A percentile compares a stretch with the other conserved stretches of the same genome.
Conservation (phyloP, 2,329 filamentous ascomycete genomes). For the Fusarium buharicum region DNA sequence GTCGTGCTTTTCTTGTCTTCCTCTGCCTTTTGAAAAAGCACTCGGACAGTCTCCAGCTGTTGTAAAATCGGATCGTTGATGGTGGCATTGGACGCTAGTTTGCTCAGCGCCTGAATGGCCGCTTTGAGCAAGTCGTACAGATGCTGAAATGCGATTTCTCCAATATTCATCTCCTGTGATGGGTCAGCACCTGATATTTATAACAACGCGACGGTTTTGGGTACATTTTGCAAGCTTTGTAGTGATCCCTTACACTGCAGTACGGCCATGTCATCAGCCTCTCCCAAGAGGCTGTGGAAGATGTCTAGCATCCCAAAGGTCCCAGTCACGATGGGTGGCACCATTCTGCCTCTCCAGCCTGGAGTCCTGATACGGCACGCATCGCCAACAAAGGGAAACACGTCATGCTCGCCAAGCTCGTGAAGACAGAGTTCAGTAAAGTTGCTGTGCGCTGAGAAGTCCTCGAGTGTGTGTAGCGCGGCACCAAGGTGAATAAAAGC, state of each 20-base stretch:
- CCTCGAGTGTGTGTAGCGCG: conserved; percentile 76
- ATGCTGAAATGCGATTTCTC: conserved; percentile 50
- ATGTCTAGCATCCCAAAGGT: conserved; percentile 67
- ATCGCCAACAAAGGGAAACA: conserved; percentile 64
- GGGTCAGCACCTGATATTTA: conserved; percentile 10
- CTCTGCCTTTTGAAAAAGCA: conserved; percentile 44
- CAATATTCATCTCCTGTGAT: conserved; percentile 71
- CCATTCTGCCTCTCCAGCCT: conserved; percentile 59
- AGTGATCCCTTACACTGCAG: conserved; percentile 66
- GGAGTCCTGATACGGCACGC: conserved; percentile 60
- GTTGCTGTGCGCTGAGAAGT: conserved; percentile 74
- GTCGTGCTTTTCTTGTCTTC: conserved; percentile 24
- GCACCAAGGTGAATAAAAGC: conserved; percentile 66
- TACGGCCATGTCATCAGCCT: conserved; percentile 62
- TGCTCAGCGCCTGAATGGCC: conserved; percentile 41
- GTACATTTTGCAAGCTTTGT: conserved; percentile 70
- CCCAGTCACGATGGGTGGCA: conserved; percentile 76
- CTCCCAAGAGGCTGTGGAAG: conserved; percentile 72
- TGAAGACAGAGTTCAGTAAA: conserved; percentile 78
- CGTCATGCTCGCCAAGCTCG: conserved; percentile 73
- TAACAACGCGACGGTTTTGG: neutral
- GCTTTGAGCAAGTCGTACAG: conserved; percentile 43
- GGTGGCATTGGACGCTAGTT: conserved; percentile 37
- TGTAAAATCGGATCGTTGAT: conserved; percentile 40
- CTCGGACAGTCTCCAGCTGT: conserved; percentile 43